Percentiles rank a stretch among this genome's conserved stretches.
These are phyloP conservation scores for Lumnitzera racemosa DNA, from an alignment of 345 rosid genomes.

Conservation along the genomic window DNA sequence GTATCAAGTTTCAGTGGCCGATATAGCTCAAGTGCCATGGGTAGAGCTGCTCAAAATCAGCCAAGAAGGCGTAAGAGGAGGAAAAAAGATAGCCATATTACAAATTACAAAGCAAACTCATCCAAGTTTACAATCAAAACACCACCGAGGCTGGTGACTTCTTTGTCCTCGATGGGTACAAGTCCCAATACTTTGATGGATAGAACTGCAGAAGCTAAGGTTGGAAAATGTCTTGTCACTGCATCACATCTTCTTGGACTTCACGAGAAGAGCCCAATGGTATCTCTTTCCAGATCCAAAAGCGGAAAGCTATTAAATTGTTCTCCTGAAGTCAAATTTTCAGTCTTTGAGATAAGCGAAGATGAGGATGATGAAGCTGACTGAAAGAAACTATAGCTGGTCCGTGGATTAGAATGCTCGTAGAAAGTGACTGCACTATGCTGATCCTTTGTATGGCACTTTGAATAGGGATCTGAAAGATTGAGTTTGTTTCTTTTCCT, in stretches of 20 bases:
- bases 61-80: slow-evolving; percentile 8
- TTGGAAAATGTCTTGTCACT: slow-evolving; percentile 36
- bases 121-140: slow-evolving; percentile 19
- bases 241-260: slow-evolving; percentile 30
- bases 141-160: slow-evolving; percentile 14
- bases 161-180: not conserved
- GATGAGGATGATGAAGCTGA: slow-evolving; percentile 23
- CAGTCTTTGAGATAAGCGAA: slow-evolving; percentile 37
- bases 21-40: slow-evolving; percentile 2
- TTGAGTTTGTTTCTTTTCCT: too few relatives aligned
- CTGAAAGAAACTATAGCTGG: not conserved
- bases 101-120: not conserved
- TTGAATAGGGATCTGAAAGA: too few relatives aligned
- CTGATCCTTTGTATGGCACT: too few relatives aligned
- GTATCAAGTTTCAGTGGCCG: slow-evolving; percentile 7
- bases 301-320: slow-evolving; percentile 9
- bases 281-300: slow-evolving; percentile 20
- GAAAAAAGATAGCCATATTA: slow-evolving; percentile 3
- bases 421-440: not conserved
- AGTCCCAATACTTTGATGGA: slow-evolving; percentile 8
- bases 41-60: slow-evolving; percentile 9
- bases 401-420: not conserved
- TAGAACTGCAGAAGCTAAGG: slow-evolving; percentile 7
- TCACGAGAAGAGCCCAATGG: slow-evolving; percentile 12
- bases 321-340: slow-evolving; percentile 13